Percentiles rank a stretch among this genome's conserved stretches.
Conservation (phyloP, 768 basidiomycete genomes). For the Postia placenta region DNA sequence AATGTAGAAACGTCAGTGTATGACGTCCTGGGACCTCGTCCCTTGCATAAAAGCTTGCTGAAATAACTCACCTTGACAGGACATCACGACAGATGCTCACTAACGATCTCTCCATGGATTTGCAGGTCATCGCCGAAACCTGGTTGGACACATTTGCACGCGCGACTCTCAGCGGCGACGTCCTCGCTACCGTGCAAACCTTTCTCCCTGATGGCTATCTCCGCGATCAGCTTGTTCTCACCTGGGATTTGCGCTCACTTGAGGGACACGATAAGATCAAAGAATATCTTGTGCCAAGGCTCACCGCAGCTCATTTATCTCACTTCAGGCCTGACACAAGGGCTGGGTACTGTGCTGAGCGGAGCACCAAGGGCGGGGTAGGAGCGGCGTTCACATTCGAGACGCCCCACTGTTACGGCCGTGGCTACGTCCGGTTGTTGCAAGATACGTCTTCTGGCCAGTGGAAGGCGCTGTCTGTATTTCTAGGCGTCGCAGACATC, state of each 20-base stretch:
- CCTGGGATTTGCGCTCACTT: constrained; percentile 36
- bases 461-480: constrained; percentile 29
- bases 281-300: constrained; percentile 23
- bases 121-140: constrained; percentile 10
- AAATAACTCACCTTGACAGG: too few relatives aligned
- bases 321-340: constrained; percentile 14
- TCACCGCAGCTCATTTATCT: constrained; percentile 19
- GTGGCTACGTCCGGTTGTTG: constrained; percentile 29
- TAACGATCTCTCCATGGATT: too few relatives aligned
- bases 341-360: constrained; percentile 4
- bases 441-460: constrained; percentile 9
- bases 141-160: constrained; percentile 26
- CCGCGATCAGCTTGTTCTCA: constrained; percentile 37
- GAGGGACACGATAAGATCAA: constrained; percentile 28
- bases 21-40: too few relatives aligned
- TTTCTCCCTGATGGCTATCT: constrained; percentile 34
- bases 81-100: too few relatives aligned
- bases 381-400: constrained; percentile 30
- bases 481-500: constrained; percentile 17
- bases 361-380: constrained; percentile 7
- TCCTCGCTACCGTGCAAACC: constrained; percentile 14
- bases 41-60: too few relatives aligned
- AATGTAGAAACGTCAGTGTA: too few relatives aligned
- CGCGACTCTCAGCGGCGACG: constrained; percentile 17
- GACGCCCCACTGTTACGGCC: constrained; percentile 25